Base-by-base conservation (phyloP, 371 early-diverging fungal genomes). In the Quaeritorhiza haematococci region DNA sequence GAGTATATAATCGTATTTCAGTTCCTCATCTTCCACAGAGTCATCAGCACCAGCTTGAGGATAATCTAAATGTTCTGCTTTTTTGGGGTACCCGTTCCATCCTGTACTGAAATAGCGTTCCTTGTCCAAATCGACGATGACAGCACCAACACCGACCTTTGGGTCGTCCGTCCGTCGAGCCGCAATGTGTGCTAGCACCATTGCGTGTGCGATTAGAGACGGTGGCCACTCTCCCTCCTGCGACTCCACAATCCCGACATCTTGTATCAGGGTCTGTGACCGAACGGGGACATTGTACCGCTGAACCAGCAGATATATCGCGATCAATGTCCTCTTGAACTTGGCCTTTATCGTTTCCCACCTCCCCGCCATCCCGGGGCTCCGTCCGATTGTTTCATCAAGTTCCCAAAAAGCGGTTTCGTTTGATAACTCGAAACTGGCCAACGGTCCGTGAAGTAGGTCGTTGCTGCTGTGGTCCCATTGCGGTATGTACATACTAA, bases 21-120 rank as follows among this genome's bases (percentile, higher is more conserved):
- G 61, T 55, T 67, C 71, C 33, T 71, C 72, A 45, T 64, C 60
- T 41, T 67, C 72, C 2, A 71, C 62, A 26, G 63, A 63, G 50
- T 71, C 72, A 45, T 71, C 72, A 1, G 72, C 67, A 30, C 72
- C 72, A 17, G 63, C 72, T 24, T 60, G 63, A 1, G 72, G 72
- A 56, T 71, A 71, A 35, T 68, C 72, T 23, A 66, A 52, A 32
- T 63, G 68, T 38, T 62, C 49, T 32, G 60, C 70, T 59, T 55
- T 59, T 42, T 68, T 71, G 8, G 72, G 72, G 49, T 61, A 71
- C 3, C 72, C 72, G 44, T 71, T 71, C 72, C 72, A 71, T 6
- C 68, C 72, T 4, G 67, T 63, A n/a, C 56, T 53, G 13, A 62
- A 38, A 41, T 71, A 71, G 4, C 51, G 33, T 1, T 58, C 63